Evolutionary conservation across 495 filamentous ascomycete species (phyloP).

Genomic region (Parathielavia appendiculata): DNA sequence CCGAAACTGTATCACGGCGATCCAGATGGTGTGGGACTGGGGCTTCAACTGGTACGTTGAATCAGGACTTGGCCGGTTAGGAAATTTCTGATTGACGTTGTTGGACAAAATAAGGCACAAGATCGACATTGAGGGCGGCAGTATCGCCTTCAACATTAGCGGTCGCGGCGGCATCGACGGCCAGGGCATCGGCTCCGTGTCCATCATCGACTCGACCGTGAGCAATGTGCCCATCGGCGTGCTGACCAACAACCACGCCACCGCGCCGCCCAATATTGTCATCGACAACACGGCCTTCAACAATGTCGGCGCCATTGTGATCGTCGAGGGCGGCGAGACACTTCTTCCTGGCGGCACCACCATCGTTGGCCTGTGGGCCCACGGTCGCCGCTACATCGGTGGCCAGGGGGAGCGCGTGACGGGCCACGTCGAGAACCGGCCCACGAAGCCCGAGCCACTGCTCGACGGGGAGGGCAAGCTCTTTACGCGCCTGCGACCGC

Average conservation of each 20-base stretch:
- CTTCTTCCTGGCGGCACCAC: neutral
- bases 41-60: constrained; percentile 42
- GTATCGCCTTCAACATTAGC: constrained; percentile 25
- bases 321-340: neutral
- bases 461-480: constrained; percentile 40
- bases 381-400: constrained; percentile 55
- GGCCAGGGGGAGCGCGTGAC: constrained; percentile 31
- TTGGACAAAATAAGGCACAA: too few species aligned
- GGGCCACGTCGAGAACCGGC: constrained; percentile 38
- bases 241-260: constrained; percentile 49
- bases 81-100: too few species aligned
- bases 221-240: constrained; percentile 58
- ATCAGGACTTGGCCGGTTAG: too few species aligned
- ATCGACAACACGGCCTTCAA: constrained; percentile 43
- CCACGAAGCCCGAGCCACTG: constrained; percentile 45
- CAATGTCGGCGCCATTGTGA: neutral
- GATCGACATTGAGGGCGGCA: constrained; percentile 15
- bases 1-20: constrained; percentile 69
- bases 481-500: constrained; percentile 55
- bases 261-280: constrained; percentile 32
- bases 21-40: constrained; percentile 78
- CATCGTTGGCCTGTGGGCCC: constrained; percentile 49
- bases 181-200: constrained; percentile 63
- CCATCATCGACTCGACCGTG: constrained; percentile 64
- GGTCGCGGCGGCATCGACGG: constrained; percentile 41